phyloP scores from a whole-genome alignment of 352 stramenopile genomes.

The Blastocystis sp. region DNA sequence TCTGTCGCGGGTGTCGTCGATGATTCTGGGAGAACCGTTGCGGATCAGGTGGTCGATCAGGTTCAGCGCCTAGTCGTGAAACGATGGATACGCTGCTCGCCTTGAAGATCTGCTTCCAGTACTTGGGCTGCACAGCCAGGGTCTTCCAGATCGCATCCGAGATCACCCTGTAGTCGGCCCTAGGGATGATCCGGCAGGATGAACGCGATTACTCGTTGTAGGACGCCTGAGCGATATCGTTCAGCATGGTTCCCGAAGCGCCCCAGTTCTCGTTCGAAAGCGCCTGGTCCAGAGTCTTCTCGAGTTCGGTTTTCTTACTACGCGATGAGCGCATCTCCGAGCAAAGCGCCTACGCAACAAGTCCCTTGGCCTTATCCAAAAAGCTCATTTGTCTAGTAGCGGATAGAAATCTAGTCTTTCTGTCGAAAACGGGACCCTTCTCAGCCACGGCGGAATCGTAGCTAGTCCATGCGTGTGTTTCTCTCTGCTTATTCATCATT shows the following conservation, averaged over 20 bases:
- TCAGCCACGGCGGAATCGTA: too few relatives aligned
- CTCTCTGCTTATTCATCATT: too few relatives aligned
- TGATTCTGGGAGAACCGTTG: constrained; percentile 92
- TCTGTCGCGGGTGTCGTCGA: constrained; percentile 91
- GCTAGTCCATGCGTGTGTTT: too few relatives aligned
- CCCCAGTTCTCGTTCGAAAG: constrained; percentile 99
- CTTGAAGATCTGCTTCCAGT: constrained; percentile 96
- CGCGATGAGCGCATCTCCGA: not conserved
- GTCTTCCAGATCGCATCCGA: constrained; percentile 92
- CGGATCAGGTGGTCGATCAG: constrained; percentile 95
- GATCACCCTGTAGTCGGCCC: constrained; percentile 83
- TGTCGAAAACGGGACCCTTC: too few relatives aligned
- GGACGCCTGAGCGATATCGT: constrained; percentile 93
- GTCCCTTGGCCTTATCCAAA: constrained; percentile 63
- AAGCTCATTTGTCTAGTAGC: constrained; percentile 15
- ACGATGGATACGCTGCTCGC: constrained; percentile 66
- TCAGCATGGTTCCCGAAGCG: constrained; percentile 91
- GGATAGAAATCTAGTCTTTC: too few relatives aligned
- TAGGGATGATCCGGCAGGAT: constrained; percentile 70
- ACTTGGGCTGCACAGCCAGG: constrained; percentile 81
- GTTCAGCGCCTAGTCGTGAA: constrained; percentile 76
- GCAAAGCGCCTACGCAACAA: constrained; percentile 11
- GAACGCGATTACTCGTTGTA: constrained; percentile 78
- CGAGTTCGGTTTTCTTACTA: constrained; percentile 78
- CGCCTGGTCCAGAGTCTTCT: constrained; percentile 83